Conservation (phyloP, 2,329 filamentous ascomycete genomes). For the Thermomyces lanuginosus region DNA sequence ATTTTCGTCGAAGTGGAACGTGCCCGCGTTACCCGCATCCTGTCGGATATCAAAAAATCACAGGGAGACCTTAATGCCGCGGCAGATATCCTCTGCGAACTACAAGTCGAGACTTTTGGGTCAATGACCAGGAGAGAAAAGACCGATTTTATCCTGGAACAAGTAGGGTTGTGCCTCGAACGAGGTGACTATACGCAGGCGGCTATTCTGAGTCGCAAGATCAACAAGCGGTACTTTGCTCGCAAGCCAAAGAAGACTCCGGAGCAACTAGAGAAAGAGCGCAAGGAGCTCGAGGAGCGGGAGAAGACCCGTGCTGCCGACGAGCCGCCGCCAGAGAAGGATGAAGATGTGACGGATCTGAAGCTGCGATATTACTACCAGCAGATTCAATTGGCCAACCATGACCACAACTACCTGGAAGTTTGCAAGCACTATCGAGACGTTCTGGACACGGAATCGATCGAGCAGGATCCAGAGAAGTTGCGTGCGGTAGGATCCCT, state of each 20-base stretch:
- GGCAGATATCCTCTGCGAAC: constrained; percentile 83
- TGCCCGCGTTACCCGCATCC: constrained; percentile 81
- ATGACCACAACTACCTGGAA: constrained; percentile 93
- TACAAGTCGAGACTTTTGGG: constrained; percentile 97
- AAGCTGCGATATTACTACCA: constrained; percentile 96
- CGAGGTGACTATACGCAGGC: constrained; percentile 94
- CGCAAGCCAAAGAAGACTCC: constrained; percentile 80
- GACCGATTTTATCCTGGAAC: constrained; percentile 94
- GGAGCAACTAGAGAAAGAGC: constrained; percentile 79
- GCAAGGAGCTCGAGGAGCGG: constrained; percentile 60
- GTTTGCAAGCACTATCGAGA: constrained; percentile 97
- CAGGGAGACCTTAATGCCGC: constrained; percentile 85
- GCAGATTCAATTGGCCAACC: constrained; percentile 87
- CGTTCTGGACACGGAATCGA: constrained; percentile 86
- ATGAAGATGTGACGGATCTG: constrained; percentile 86
- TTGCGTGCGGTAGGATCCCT: constrained; percentile 55
- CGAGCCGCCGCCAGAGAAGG: constrained; percentile 54
- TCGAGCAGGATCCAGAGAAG: constrained; percentile 76
- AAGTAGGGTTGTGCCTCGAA: constrained; percentile 88
- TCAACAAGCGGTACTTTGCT: constrained; percentile 81
- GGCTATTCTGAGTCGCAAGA: constrained; percentile 84
- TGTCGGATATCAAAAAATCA: constrained; percentile 93
- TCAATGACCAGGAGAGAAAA: constrained; percentile 96
- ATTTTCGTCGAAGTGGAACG: constrained; percentile 99
- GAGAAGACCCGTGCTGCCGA: constrained; percentile 67